Conservation (phyloP, 75 land plant genomes). For the Cryptomeria japonica region DNA sequence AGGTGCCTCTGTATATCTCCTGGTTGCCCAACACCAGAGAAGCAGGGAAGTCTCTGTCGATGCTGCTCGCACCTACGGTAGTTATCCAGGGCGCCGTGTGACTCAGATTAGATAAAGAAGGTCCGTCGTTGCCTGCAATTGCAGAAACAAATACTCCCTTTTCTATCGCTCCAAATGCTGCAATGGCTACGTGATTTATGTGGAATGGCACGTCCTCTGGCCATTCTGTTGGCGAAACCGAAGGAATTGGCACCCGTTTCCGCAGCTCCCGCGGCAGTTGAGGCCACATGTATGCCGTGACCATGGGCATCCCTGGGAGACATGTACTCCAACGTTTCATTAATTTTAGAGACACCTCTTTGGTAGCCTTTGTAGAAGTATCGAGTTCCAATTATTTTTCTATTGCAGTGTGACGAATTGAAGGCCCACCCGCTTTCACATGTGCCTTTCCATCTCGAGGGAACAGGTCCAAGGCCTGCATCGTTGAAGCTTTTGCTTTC, state of each 20-base stretch:
- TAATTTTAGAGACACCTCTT: conserved; percentile 38
- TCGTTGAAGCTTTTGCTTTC: conserved; percentile 48
- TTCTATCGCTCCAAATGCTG: conserved; percentile 49
- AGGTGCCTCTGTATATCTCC: conserved; percentile 42
- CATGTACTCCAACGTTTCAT: not conserved
- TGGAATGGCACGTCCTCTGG: too few relatives aligned
- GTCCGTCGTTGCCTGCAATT: conserved; percentile 71
- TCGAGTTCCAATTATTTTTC: conserved; percentile 41
- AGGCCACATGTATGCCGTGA: conserved; percentile 35
- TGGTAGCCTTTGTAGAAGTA: conserved; percentile 37
- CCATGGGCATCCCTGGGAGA: not conserved
- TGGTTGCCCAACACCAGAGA: conserved; percentile 64
- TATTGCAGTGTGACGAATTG: conserved; percentile 35
- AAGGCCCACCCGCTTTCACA: conserved; percentile 16
- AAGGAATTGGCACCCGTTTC: conserved; percentile 48
- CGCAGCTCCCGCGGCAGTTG: conserved; percentile 22
- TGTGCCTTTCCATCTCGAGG: conserved; percentile 26
- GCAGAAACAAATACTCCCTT: conserved; percentile 57
- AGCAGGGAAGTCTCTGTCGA: conserved; percentile 81
- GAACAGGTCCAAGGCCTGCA: conserved; percentile 10
- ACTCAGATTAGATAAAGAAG: conserved; percentile 41
- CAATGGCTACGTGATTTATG: too few relatives aligned
- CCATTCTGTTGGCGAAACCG: conserved; percentile 64
- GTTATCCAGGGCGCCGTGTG: conserved; percentile 84
- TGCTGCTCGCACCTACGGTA: conserved; percentile 74